Conservation (phyloP, 352 stramenopile genomes). For the Phytophthora aleatoria region DNA sequence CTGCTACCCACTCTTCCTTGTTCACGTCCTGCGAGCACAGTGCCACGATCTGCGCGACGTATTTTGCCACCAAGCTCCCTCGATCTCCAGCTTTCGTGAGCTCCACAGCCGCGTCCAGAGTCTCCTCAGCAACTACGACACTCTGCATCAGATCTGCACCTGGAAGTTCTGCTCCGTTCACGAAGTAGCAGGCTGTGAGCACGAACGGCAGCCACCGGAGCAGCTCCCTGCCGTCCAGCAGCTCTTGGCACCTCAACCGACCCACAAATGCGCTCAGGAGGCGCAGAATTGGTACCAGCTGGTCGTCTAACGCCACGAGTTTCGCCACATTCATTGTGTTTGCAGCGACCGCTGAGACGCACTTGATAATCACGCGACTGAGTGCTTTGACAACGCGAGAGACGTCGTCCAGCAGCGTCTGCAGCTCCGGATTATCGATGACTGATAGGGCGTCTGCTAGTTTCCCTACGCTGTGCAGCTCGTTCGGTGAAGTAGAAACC, state of each 20-base stretch:
- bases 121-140: slow-evolving; percentile 21
- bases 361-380: slow-evolving; percentile 31
- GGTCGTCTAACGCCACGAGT: slow-evolving; percentile 34
- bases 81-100: slow-evolving; percentile 14
- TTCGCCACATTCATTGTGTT: slow-evolving; percentile 9
- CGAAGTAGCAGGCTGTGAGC: slow-evolving; percentile 40
- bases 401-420: neutral
- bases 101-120: slow-evolving; percentile 28
- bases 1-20: slow-evolving; percentile 73
- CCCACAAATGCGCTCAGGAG: slow-evolving; percentile 29
- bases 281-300: slow-evolving; percentile 34
- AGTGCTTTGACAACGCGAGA: slow-evolving; percentile 39
- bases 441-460: slow-evolving; percentile 19
- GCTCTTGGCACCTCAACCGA: slow-evolving; percentile 1
- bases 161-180: slow-evolving; percentile 32
- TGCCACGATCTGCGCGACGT: slow-evolving; percentile 43
- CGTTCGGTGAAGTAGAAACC: neutral
- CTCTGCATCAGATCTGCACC: slow-evolving; percentile 32
- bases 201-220: slow-evolving; percentile 48
- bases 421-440: slow-evolving; percentile 11
- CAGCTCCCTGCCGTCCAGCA: slow-evolving; percentile 23
- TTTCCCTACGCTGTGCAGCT: slow-evolving; percentile 13
- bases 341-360: slow-evolving; percentile 13
- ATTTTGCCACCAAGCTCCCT: slow-evolving; percentile 33
- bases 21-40: slow-evolving; percentile 55